A percentile compares a stretch with the other conserved stretches of the same genome.
Conservation (phyloP, 306 rosid species). For the Dryas drummondii region DNA sequence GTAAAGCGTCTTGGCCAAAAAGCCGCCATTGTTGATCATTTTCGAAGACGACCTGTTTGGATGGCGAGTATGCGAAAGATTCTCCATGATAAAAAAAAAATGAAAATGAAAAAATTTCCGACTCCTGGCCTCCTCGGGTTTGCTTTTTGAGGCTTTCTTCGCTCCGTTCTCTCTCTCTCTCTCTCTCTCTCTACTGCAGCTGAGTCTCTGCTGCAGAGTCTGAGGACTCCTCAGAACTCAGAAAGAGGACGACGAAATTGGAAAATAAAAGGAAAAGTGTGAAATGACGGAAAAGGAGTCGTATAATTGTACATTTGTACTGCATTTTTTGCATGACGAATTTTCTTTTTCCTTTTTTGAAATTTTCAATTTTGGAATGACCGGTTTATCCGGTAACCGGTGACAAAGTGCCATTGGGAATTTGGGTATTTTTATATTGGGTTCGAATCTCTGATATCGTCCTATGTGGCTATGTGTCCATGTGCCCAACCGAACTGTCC, state of each 20-base stretch:
- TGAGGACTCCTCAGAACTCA: neutral
- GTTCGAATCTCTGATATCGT: neutral
- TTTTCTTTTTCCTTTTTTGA: neutral
- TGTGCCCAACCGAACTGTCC: conserved; percentile 17
- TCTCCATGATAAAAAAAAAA: conserved; percentile 46
- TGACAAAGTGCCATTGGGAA: neutral
- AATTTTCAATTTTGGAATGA: neutral
- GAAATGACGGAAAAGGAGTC: conserved; percentile 41
- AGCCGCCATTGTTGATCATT: conserved; percentile 38
- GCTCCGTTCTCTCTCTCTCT: conserved; percentile 7
- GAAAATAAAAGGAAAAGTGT: conserved; percentile 21
- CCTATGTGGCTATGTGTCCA: conserved; percentile 6
- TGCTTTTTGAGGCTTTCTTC: neutral
- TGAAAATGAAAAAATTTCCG: conserved; percentile 16
- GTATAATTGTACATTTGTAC: conserved; percentile 22
- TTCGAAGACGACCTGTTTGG: conserved; percentile 54
- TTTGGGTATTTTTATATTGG: neutral
- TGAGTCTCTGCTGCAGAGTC: conserved; percentile 45
- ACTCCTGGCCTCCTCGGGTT: conserved; percentile 30
- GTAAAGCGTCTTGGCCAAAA: conserved; percentile 46
- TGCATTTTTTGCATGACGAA: neutral
- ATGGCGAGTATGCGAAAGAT: conserved; percentile 62
- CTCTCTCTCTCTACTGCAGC: conserved; percentile 21
- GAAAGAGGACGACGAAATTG: conserved; percentile 43
- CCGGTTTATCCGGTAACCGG: neutral